Evolutionary conservation across 305 asterid genomes (phyloP).

Genomic region (Fraxinus floribunda): DNA sequence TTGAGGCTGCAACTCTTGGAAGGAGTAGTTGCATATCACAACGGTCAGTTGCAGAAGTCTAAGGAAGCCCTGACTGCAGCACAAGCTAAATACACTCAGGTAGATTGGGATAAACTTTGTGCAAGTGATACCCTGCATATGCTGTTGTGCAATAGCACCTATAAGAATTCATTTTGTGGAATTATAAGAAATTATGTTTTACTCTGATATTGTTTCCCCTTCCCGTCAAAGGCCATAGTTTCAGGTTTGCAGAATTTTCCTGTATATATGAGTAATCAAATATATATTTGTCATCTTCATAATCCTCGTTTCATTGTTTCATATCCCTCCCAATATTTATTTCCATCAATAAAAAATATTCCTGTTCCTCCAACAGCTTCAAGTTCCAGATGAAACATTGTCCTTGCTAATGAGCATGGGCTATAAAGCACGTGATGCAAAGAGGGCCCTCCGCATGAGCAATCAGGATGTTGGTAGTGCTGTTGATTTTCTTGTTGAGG

Average conservation of each 20-base stretch:
- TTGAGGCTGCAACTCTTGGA: slow-evolving; percentile 86
- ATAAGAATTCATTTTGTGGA: not conserved
- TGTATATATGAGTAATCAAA: not conserved
- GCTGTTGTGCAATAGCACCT: not conserved
- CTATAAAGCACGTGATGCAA: slow-evolving; percentile 65
- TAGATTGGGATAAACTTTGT: slow-evolving; percentile 20
- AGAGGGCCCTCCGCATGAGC: slow-evolving; percentile 86
- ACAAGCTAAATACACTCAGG: slow-evolving; percentile 66
- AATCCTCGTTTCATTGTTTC: not conserved
- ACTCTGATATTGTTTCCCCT: not conserved
- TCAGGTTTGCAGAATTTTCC: not conserved
- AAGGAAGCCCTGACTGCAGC: slow-evolving; percentile 63
- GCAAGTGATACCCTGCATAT: not conserved
- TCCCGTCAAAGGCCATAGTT: not conserved
- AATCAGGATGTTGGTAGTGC: slow-evolving; percentile 75
- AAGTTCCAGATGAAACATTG: slow-evolving; percentile 81
- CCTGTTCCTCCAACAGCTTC: slow-evolving; percentile 56
- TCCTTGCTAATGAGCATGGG: slow-evolving; percentile 83
- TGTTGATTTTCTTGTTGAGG: slow-evolving; percentile 79
- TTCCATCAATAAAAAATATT: not conserved
- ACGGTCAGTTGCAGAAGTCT: slow-evolving; percentile 65
- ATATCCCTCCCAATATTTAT: not conserved
- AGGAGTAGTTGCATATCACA: slow-evolving; percentile 85
- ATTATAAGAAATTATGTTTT: not conserved
- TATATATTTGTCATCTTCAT: not conserved